phyloP scores from a whole-genome alignment of 306 rosid genomes.

The Fragaria nilgerrensis region DNA sequence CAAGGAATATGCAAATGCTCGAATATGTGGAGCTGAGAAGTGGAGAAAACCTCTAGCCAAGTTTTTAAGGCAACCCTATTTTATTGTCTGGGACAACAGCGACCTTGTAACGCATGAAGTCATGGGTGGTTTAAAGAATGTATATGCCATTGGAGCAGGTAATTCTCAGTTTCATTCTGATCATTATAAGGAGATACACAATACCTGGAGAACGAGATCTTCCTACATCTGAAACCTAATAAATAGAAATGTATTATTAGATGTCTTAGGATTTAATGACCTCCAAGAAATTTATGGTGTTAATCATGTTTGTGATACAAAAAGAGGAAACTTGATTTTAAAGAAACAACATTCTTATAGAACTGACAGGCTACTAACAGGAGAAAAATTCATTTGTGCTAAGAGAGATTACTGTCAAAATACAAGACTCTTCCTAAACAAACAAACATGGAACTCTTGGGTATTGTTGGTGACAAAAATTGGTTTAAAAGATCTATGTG shows the following conservation, averaged over 20 bases:
- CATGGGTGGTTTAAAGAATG: conserved; percentile 98
- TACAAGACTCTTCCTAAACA: neutral
- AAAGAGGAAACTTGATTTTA: neutral
- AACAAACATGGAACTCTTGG: neutral
- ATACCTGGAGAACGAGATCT: neutral
- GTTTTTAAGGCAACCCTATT: conserved; percentile 83
- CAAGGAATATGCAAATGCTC: conserved; percentile 95
- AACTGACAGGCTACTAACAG: neutral
- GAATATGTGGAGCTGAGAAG: conserved; percentile 93
- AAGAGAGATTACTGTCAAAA: neutral
- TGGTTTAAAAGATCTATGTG: neutral
- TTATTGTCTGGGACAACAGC: conserved; percentile 91
- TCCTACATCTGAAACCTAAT: neutral
- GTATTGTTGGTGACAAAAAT: neutral
- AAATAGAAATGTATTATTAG: neutral
- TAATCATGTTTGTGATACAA: neutral
- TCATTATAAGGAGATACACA: neutral
- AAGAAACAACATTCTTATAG: neutral
- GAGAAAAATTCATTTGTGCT: neutral
- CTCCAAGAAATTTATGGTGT: neutral
- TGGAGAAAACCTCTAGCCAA: conserved; percentile 90
- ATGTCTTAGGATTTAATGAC: neutral
- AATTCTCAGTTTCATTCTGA: conserved; percentile 23
- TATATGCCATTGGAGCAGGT: conserved; percentile 97
- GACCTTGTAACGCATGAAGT: conserved; percentile 94